phyloP scores from a whole-genome alignment of 192 early-diverging fungal genomes.

The Linnemannia schmuckeri region DNA sequence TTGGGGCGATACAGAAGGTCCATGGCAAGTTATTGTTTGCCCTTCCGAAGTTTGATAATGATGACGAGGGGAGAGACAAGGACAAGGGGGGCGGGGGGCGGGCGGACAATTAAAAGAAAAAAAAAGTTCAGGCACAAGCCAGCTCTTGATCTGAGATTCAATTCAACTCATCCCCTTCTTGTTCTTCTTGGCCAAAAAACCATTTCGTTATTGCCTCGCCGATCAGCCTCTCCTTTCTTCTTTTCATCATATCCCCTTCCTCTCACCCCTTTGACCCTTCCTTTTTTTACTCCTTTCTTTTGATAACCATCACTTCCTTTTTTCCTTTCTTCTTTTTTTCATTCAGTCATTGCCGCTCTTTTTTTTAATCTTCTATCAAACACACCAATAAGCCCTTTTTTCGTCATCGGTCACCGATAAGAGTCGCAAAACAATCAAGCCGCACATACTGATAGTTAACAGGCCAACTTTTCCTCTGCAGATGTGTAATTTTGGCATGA shows the following conservation, averaged over 20 bases:
- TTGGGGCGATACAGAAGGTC: neutral
- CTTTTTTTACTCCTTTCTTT: neutral
- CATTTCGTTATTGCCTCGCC: neutral
- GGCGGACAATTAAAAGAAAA: neutral
- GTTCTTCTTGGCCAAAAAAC: neutral
- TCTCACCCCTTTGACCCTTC: neutral
- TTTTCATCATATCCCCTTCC: neutral
- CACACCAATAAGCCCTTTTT: neutral
- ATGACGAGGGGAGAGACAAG: neutral
- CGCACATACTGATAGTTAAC: neutral
- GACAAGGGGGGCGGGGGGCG: neutral
- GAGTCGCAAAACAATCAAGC: neutral
- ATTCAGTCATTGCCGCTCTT: neutral
- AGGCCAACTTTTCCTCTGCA: neutral
- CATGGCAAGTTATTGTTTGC: neutral
- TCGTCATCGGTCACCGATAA: neutral
- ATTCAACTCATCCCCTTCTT: neutral
- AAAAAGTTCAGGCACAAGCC: slow-evolving; percentile 13
- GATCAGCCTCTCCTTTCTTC: neutral
- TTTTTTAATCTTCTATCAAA: neutral
- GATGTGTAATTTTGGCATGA: too few species aligned
- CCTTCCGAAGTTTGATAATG: neutral
- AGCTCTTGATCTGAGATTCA: neutral
- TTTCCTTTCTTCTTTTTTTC: neutral
- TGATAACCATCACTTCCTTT: neutral